Percentiles rank a stretch among this genome's conserved stretches.
These are phyloP conservation scores for Prunus davidiana DNA, from an alignment of 306 rosid species.

Conservation along the genomic window DNA sequence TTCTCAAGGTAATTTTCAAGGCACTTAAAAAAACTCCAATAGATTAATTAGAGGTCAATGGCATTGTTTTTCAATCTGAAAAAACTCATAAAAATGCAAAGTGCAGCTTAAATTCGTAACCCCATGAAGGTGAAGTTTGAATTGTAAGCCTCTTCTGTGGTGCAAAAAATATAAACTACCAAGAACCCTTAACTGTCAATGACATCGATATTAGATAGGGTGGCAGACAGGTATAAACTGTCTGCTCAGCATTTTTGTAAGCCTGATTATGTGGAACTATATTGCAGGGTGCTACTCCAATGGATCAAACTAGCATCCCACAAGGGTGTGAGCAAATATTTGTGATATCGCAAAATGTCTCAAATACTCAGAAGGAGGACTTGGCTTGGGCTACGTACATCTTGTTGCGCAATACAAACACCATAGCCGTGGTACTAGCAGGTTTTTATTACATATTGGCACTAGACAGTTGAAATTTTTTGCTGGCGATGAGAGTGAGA, in stretches of 20 bases:
- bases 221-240: not conserved
- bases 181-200: too few relatives aligned
- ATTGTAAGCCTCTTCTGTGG: too few relatives aligned
- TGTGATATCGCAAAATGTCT: conserved; percentile 54
- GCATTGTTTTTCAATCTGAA: not conserved
- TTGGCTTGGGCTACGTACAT: conserved; percentile 89
- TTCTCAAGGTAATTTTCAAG: conserved; percentile 65
- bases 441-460: conserved; percentile 4
- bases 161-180: too few relatives aligned
- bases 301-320: conserved; percentile 62
- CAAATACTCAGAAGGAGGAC: conserved; percentile 61
- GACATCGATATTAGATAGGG: too few relatives aligned
- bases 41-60: not conserved
- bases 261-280: not conserved
- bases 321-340: conserved; percentile 71
- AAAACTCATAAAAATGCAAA: not conserved
- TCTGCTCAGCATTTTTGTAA: not conserved
- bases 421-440: conserved; percentile 55
- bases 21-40: not conserved
- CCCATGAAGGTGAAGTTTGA: not conserved
- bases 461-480: conserved; percentile 4
- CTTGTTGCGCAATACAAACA: conserved; percentile 72
- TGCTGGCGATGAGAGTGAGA: not conserved
- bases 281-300: conserved; percentile 70
- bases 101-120: not conserved